A percentile compares a stretch with the other conserved stretches of the same genome.
phyloP scores from a whole-genome alignment of 2,329 filamentous ascomycete species.

The Cladobotryum mycophilum region DNA sequence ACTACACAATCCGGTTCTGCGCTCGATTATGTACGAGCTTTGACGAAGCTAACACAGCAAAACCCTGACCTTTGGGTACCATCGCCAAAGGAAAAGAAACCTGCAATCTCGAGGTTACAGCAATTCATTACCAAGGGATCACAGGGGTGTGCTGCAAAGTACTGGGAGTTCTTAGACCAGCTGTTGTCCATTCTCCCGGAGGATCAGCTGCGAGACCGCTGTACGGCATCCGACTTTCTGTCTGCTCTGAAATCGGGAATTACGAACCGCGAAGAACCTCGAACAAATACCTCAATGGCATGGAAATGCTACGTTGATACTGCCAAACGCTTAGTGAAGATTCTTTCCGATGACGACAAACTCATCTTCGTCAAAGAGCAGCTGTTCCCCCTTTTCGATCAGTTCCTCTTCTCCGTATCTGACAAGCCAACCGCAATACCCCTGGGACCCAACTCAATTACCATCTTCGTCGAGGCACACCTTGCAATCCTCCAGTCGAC shows the following conservation, averaged over 20 bases:
- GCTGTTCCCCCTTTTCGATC: constrained; percentile 48
- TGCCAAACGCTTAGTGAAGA: constrained; percentile 46
- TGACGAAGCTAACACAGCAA: constrained; percentile 58
- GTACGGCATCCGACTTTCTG: constrained; percentile 56
- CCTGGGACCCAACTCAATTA: constrained; percentile 28
- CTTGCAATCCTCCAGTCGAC: constrained; percentile 36
- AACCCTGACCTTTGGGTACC: constrained; percentile 70
- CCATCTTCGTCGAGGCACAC: constrained; percentile 43
- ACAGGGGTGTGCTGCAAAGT: constrained; percentile 64
- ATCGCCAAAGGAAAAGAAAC: constrained; percentile 40
- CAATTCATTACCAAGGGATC: constrained; percentile 78
- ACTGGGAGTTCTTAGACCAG: constrained; percentile 63
- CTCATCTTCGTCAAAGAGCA: constrained; percentile 41
- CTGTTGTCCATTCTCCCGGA: constrained; percentile 57
- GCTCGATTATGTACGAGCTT: constrained; percentile 59
- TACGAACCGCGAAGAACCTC: constrained; percentile 66
- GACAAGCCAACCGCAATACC: constrained; percentile 32
- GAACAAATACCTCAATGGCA: constrained; percentile 58
- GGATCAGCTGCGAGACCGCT: constrained; percentile 30
- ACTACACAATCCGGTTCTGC: constrained; percentile 69
- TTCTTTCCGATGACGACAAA: constrained; percentile 40
- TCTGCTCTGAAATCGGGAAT: constrained; percentile 66
- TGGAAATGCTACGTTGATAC: constrained; percentile 71
- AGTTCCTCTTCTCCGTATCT: constrained; percentile 44
- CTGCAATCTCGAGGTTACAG: constrained; percentile 52